Conservation (phyloP, 2,329 filamentous ascomycete genomes). For the Bimuria novae-zelandiae region DNA sequence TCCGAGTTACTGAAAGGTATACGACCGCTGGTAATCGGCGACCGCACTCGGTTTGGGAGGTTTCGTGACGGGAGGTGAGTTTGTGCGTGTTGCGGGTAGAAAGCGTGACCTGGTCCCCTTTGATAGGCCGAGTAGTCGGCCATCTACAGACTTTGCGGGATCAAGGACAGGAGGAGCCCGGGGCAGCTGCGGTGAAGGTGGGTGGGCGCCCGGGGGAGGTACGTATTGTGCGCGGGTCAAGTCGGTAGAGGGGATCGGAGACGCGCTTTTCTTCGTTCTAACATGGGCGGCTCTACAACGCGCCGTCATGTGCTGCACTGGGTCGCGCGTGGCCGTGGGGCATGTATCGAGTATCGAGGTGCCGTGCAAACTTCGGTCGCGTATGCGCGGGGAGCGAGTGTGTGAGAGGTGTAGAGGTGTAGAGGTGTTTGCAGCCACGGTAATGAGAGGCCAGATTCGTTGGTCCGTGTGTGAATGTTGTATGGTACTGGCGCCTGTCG, state of each 20-base stretch:
- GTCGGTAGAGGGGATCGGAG: slow-evolving; percentile 51
- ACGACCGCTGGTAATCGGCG: slow-evolving; percentile 50
- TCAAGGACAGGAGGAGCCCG: slow-evolving; percentile 29
- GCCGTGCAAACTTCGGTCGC: slow-evolving; percentile 9
- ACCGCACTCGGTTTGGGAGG: slow-evolving; percentile 53
- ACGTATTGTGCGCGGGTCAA: slow-evolving; percentile 35
- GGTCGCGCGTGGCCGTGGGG: slow-evolving; percentile 30
- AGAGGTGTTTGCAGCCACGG: slow-evolving; percentile 1
- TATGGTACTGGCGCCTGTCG: slow-evolving; percentile 13
- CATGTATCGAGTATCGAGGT: slow-evolving; percentile 31
- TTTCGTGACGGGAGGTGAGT: slow-evolving; percentile 51
- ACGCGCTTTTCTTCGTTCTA: slow-evolving; percentile 54
- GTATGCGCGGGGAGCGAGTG: slow-evolving; percentile 11
- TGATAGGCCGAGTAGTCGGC: slow-evolving; percentile 68
- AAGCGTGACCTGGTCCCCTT: slow-evolving; percentile 65
- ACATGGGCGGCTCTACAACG: slow-evolving; percentile 50
- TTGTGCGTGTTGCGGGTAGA: slow-evolving; percentile 60
- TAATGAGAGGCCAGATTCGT: not conserved
- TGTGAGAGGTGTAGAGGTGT: slow-evolving; percentile 19
- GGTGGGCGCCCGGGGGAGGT: slow-evolving; percentile 28
- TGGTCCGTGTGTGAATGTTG: slow-evolving; percentile 5
- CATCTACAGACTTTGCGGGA: slow-evolving; percentile 59
- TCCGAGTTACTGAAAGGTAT: slow-evolving; percentile 53
- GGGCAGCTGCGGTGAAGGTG: slow-evolving; percentile 33
- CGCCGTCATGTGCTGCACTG: slow-evolving; percentile 42